Base-by-base conservation (phyloP, 2,329 filamentous ascomycete genomes). In the Aphanoascus verrucosus region DNA sequence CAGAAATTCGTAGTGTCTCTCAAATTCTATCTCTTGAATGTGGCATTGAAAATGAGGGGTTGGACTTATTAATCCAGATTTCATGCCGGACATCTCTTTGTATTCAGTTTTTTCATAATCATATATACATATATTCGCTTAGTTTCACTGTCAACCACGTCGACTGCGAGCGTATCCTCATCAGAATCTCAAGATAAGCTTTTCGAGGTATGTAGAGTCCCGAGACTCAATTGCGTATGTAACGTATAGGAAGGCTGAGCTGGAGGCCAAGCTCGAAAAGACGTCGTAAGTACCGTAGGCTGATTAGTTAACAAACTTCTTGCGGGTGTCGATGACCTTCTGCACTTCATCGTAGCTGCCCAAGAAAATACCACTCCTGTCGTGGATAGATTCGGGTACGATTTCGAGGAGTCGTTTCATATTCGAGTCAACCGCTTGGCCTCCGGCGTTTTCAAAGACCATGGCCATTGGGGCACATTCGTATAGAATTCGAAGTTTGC, bases 391-490 rank as follows among this genome's bases (percentile, higher is more conserved):
- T 70, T 94, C 85, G 1, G 93, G 93, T 1, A 88, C 81, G 40
- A 97, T 83, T 53, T 88, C 84, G 61, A 98, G 76, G 85, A 98
- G 90, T 56, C 91, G 82, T 61, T 82, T 75, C 89, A 95, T 96
- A 54, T 86, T 84, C 73, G 86, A 90, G 73, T 97, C 85, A 53
- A 98, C 76, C 15, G 93, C 93, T 71, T 94, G 84, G 56, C 93
- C 93, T 62, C 93, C 93, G 63, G 93, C 93, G 73, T 98, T 96
- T 74, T 98, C 93, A 70, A 98, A 97, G 5, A 98, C 81, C 84
- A 97, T 86, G 20, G 93, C 93, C 93, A 98, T 98, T 38, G 93
- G 93, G 12, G 93, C 93, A 68, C 93, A 98, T 76, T 98, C 93
- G 73, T 98, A 98, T 63, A 98, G 70, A 61, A 98, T 98, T 60